A percentile compares a stretch with the other conserved stretches of the same genome.
Conservation (phyloP, 441 rosid genomes). For the Euphorbia schlechtendalii region DNA sequence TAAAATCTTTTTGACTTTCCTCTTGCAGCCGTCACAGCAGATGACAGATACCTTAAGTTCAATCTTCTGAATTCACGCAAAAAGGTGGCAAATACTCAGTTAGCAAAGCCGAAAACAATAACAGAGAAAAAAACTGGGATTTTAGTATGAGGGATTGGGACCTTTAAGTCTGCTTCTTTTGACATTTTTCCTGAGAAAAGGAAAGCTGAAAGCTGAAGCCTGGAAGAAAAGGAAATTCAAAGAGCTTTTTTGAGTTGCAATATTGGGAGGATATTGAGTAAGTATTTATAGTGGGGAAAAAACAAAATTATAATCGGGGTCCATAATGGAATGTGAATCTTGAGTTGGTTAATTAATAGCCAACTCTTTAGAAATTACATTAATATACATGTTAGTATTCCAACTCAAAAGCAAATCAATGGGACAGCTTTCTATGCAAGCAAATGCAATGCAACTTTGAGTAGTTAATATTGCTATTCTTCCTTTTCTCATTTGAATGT, state of each 20-base stretch:
- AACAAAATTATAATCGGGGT: not conserved
- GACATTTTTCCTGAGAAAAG: slow-evolving; percentile 27
- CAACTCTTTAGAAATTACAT: slow-evolving; percentile 24
- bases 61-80: slow-evolving; percentile 35
- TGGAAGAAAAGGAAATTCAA: no score
- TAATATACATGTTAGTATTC: no score
- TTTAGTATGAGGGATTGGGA: slow-evolving; percentile 13
- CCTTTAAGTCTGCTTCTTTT: slow-evolving; percentile 39
- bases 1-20: slow-evolving; percentile 48
- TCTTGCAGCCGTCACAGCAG: slow-evolving; percentile 70
- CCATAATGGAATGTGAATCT: slow-evolving; percentile 2
- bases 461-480: not conserved
- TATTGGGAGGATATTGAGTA: not conserved
- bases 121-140: not conserved
- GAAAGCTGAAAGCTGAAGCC: no score
- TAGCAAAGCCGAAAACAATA: not conserved
- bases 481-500: not conserved
- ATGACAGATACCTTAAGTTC: slow-evolving; percentile 47
- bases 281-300: slow-evolving; percentile 27
- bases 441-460: slow-evolving; percentile 18
- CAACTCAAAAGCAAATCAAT: slow-evolving; percentile 29
- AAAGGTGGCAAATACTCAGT: not conserved
- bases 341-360: slow-evolving; percentile 23
- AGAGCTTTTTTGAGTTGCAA: no score
- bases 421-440: slow-evolving; percentile 38